Percentiles rank a stretch among this genome's conserved stretches.
These are phyloP conservation scores for Linum trigynum DNA, from an alignment of 345 rosid genomes.

Conservation along the genomic window DNA sequence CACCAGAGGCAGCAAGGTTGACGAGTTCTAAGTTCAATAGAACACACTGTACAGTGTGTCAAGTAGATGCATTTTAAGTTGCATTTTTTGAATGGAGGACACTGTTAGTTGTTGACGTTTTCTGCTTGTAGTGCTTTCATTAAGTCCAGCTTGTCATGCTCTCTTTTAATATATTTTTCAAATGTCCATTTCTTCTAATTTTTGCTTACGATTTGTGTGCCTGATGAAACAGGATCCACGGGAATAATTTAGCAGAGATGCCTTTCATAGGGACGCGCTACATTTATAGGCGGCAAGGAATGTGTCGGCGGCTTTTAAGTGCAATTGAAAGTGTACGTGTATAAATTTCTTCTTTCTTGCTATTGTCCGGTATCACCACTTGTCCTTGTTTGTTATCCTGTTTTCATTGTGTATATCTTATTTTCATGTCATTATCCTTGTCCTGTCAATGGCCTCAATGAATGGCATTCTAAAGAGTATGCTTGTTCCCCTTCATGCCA, in stretches of 20 bases:
- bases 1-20: background rate
- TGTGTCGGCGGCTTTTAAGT: conserved; percentile 80
- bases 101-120: no score
- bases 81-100: no score
- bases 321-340: conserved; percentile 79
- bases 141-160: no score
- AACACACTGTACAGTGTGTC: background rate
- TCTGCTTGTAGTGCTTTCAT: background rate
- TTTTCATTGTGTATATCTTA: background rate
- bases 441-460: background rate
- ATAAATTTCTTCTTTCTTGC: background rate
- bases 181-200: background rate
- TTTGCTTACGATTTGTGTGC: background rate
- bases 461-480: background rate
- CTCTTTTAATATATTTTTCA: background rate
- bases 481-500: background rate
- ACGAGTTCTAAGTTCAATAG: background rate
- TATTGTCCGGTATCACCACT: background rate
- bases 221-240: conserved; percentile 59
- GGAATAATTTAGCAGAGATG: conserved; percentile 85
- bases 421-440: background rate
- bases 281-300: conserved; percentile 79
- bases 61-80: no score
- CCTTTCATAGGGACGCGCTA: conserved; percentile 94
- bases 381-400: background rate